phyloP scores from a whole-genome alignment of 2,329 filamentous ascomycete species.

The Diplodia scrobiculata region DNA sequence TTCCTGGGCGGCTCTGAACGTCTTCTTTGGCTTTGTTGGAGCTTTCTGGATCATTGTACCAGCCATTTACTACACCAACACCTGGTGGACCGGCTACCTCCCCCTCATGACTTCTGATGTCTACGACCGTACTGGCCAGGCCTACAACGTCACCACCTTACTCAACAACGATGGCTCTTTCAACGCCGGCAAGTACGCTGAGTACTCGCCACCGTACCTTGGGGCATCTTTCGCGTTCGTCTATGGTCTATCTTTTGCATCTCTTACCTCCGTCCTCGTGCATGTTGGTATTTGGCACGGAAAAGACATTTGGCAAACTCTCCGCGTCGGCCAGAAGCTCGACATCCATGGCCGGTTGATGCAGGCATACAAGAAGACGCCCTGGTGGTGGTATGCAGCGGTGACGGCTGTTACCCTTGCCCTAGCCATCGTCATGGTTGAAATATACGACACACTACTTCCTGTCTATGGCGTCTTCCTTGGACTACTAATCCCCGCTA shows the following conservation, averaged over 20 bases:
- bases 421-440: slow-evolving; percentile 31
- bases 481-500: slow-evolving; percentile 17
- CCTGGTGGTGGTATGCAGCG: slow-evolving; percentile 49
- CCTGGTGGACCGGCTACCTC: slow-evolving; percentile 48
- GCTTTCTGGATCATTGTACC: slow-evolving; percentile 51
- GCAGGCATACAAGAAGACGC: slow-evolving; percentile 40
- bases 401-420: slow-evolving; percentile 57
- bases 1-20: slow-evolving; percentile 47
- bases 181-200: slow-evolving; percentile 43
- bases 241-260: slow-evolving; percentile 45
- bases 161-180: slow-evolving; percentile 40
- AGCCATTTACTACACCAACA: slow-evolving; percentile 56
- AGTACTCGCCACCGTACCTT: slow-evolving; percentile 47
- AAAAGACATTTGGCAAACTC: slow-evolving; percentile 38
- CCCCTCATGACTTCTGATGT: slow-evolving; percentile 27
- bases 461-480: slow-evolving; percentile 26
- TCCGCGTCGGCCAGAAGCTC: slow-evolving; percentile 29
- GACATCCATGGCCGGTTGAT: slow-evolving; percentile 43
- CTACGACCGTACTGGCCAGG: slow-evolving; percentile 68
- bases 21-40: slow-evolving; percentile 50
- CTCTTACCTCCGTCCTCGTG: slow-evolving; percentile 40
- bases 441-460: slow-evolving; percentile 19
- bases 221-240: slow-evolving; percentile 43
- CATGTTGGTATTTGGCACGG: slow-evolving; percentile 42
- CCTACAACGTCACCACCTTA: slow-evolving; percentile 61